A percentile compares a stretch with the other conserved stretches of the same genome.
Conservation (phyloP, 164 flowering plant species). For the Chimonanthus praecox region DNA sequence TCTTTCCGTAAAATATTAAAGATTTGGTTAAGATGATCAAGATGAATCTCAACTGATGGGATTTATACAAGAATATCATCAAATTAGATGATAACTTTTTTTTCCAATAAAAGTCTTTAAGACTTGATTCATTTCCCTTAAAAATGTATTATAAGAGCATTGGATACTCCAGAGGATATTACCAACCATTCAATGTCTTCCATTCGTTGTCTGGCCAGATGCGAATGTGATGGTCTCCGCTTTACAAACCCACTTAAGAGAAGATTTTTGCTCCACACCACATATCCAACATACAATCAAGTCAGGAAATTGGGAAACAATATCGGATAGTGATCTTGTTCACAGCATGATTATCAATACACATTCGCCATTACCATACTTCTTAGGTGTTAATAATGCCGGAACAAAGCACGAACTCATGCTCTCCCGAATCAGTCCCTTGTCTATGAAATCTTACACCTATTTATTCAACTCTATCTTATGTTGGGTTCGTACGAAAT, state of each 20-base stretch:
- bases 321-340: too few species aligned
- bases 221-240: background rate
- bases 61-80: too few species aligned
- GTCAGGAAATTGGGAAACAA: background rate
- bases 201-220: background rate
- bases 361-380: background rate
- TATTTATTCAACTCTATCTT: too few species aligned
- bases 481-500: too few species aligned
- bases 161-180: background rate
- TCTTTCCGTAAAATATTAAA: background rate
- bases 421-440: too few species aligned
- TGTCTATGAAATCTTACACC: too few species aligned
- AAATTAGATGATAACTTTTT: too few species aligned
- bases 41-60: too few species aligned
- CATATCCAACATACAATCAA: background rate
- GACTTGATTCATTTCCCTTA: background rate
- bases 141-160: background rate
- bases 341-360: background rate
- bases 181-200: background rate
- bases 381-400: background rate
- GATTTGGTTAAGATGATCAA: background rate
- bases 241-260: background rate
- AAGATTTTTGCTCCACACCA: background rate
- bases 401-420: background rate
- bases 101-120: too few species aligned